Conservation (phyloP, 352 stramenopile species). For the Phytophthora quininea region DNA sequence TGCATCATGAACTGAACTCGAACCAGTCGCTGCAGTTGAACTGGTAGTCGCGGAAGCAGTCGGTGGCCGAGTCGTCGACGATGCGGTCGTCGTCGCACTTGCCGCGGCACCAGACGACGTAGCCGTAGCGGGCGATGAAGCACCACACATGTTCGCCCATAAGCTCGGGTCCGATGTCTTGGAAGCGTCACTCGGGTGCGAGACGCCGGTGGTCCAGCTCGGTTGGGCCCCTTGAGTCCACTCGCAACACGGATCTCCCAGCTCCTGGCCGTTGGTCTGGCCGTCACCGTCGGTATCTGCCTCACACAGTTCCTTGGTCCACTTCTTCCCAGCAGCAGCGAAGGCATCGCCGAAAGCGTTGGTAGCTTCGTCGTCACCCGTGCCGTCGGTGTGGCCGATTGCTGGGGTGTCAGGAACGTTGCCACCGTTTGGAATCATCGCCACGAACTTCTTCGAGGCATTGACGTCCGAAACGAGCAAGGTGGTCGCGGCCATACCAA, state of each 20-base stretch:
- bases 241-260: conserved; percentile 75
- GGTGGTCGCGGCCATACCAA: conserved; percentile 6
- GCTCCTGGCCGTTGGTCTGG: conserved; percentile 78
- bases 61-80: background rate
- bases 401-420: conserved; percentile 26
- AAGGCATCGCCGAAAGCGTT: conserved; percentile 39
- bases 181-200: conserved; percentile 24
- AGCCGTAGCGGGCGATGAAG: background rate
- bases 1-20: too few species aligned
- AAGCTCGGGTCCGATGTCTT: conserved; percentile 26
- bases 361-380: conserved; percentile 8
- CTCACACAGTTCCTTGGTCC: conserved; percentile 28
- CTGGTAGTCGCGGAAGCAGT: background rate
- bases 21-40: background rate
- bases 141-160: conserved; percentile 22
- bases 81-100: background rate
- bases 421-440: conserved; percentile 24
- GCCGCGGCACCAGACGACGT: background rate
- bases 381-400: conserved; percentile 31
- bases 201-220: conserved; percentile 28
- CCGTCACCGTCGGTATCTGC: conserved; percentile 66
- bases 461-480: conserved; percentile 7
- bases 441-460: conserved; percentile 24
- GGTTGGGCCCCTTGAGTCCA: conserved; percentile 18
- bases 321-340: conserved; percentile 15